Percentiles rank a stretch among this genome's conserved stretches.
These are phyloP conservation scores for Ustilago hordei DNA, from an alignment of 1,284 basidiomycete genomes.

Conservation along the genomic window DNA sequence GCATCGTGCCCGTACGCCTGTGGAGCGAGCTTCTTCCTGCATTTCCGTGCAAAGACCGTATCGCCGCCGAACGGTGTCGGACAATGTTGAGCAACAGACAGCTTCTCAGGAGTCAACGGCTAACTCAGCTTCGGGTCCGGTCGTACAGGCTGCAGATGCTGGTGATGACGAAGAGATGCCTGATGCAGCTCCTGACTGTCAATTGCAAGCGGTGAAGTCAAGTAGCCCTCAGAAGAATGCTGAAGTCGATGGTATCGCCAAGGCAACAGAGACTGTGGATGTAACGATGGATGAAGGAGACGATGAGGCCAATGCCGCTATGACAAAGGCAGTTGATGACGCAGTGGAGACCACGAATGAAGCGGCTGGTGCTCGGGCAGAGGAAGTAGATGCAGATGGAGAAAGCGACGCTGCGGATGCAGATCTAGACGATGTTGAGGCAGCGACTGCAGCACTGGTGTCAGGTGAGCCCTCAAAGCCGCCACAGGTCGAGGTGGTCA, in stretches of 20 bases:
- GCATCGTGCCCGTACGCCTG: constrained; percentile 79
- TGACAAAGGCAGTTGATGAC: constrained; percentile 56
- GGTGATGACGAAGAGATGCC: constrained; percentile 32
- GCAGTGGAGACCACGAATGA: constrained; percentile 54
- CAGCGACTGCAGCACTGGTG: constrained; percentile 38
- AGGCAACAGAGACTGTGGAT: constrained; percentile 12
- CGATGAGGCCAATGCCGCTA: constrained; percentile 56
- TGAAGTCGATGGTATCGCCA: not conserved
- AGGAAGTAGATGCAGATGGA: constrained; percentile 53
- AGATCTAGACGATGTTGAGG: constrained; percentile 56
- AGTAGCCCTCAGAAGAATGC: constrained; percentile 1
- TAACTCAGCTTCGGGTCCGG: not conserved
- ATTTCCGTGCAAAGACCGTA: constrained; percentile 63
- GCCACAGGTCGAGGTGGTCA: constrained; percentile 47
- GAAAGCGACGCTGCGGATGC: constrained; percentile 53
- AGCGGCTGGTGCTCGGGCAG: constrained; percentile 47
- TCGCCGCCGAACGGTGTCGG: constrained; percentile 29
- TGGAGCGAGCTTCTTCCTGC: constrained; percentile 78
- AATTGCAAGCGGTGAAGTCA: not conserved
- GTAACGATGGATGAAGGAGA: constrained; percentile 50
- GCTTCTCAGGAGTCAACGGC: constrained; percentile 10
- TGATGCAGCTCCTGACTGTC: constrained; percentile 2
- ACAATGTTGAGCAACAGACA: constrained; percentile 35
- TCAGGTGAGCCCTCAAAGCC: constrained; percentile 49
- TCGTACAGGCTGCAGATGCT: constrained; percentile 1